These are phyloP conservation scores for Rhodotorula paludigena DNA, from an alignment of 768 basidiomycete species.

Conservation along the genomic window DNA sequence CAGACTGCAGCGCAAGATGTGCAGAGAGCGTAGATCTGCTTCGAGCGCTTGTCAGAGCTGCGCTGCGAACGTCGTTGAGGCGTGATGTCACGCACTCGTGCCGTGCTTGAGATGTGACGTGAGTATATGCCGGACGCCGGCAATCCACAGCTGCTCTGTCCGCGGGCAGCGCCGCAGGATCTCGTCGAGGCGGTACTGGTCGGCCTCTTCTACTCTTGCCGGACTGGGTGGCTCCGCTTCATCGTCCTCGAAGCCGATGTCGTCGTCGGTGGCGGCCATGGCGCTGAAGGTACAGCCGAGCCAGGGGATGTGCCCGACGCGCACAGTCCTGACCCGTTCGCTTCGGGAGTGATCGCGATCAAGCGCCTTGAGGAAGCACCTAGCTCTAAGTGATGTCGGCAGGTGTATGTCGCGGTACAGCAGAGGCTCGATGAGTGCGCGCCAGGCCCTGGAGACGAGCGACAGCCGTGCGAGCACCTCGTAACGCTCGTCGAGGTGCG, in stretches of 20 bases:
- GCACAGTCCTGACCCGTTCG: not conserved
- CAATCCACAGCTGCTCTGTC: not conserved
- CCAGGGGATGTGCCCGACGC: not conserved
- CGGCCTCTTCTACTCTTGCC: not conserved
- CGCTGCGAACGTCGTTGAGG: too few species aligned
- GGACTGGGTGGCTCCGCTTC: too few species aligned
- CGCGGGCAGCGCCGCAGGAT: not conserved
- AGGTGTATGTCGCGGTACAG: not conserved
- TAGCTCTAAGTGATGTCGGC: fast-evolving
- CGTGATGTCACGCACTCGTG: too few species aligned
- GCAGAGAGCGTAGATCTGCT: not conserved
- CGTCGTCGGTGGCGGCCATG: too few species aligned
- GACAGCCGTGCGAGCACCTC: not conserved
- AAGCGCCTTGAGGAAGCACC: not conserved
- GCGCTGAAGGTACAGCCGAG: not conserved
- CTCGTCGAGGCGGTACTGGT: not conserved
- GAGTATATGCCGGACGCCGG: not conserved
- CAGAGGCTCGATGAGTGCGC: not conserved
- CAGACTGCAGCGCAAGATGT: not conserved
- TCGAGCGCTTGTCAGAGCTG: not conserved
- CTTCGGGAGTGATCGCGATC: not conserved
- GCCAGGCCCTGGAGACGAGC: not conserved
- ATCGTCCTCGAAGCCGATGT: too few species aligned
- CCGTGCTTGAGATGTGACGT: too few species aligned
- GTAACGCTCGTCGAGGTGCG: not conserved